A percentile compares a stretch with the other conserved stretches of the same genome.
Evolutionary conservation across 1,284 basidiomycete species (phyloP).

Genomic region (Chondrostereum purpureum): DNA sequence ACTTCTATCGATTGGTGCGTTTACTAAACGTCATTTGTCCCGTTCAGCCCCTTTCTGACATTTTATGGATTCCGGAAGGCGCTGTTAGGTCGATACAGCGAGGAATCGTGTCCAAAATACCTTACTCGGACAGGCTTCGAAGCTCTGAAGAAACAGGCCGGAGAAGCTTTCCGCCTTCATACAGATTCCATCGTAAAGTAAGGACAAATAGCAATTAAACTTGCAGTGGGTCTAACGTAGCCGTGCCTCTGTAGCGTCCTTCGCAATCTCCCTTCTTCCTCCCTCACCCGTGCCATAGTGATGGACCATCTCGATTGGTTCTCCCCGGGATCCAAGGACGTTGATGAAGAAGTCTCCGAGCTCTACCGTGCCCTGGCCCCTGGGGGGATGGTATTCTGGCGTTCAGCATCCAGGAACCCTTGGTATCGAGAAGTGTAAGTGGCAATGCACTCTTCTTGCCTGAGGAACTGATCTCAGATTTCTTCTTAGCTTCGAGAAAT

Average conservation of each 20-base stretch:
- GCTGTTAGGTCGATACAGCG: slow-evolving; percentile 61
- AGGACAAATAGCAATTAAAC: slow-evolving; percentile 23
- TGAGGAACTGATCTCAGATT: not conserved
- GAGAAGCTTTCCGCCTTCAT: slow-evolving; percentile 68
- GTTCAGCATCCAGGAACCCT: slow-evolving; percentile 64
- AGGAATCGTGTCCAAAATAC: slow-evolving; percentile 68
- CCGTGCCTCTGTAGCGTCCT: slow-evolving; percentile 40
- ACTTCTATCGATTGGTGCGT: slow-evolving; percentile 61
- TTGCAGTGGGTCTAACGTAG: slow-evolving; percentile 11
- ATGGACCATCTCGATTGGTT: slow-evolving; percentile 87
- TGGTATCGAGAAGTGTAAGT: slow-evolving; percentile 67
- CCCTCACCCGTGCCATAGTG: slow-evolving; percentile 61
- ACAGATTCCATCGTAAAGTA: slow-evolving; percentile 76
- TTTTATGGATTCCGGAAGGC: no score
- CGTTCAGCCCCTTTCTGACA: no score
- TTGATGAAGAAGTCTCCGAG: slow-evolving; percentile 58
- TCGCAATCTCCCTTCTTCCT: slow-evolving; percentile 43
- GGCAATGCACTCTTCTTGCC: not conserved
- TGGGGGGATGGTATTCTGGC: slow-evolving; percentile 66
- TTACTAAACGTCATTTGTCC: not conserved
- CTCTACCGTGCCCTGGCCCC: slow-evolving; percentile 54
- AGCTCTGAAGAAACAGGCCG: slow-evolving; percentile 40
- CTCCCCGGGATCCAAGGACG: slow-evolving; percentile 49
- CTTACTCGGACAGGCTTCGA: slow-evolving; percentile 65
- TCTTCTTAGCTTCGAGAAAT: slow-evolving; percentile 18